These are phyloP conservation scores for Colletotrichum tamarilloi DNA, from an alignment of 2,329 filamentous ascomycete species.

Conservation along the genomic window DNA sequence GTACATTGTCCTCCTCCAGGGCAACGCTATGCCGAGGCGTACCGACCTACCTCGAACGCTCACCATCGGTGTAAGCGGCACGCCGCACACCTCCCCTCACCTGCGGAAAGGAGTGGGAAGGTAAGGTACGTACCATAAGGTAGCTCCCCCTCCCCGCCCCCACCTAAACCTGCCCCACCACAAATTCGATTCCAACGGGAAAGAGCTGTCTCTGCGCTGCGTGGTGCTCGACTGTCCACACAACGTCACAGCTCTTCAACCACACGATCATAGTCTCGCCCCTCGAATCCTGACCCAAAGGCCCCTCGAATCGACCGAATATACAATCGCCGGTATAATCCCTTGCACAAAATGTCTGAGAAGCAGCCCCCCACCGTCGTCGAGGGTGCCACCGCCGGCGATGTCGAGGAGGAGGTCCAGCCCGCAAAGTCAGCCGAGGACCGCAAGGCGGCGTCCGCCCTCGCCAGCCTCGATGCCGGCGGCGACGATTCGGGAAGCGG, in stretches of 20 bases:
- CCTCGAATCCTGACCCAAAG: neutral
- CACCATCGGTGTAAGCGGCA: conserved; percentile 22
- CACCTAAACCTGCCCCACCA: conserved; percentile 22
- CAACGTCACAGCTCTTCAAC: neutral
- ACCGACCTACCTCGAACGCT: conserved; percentile 25
- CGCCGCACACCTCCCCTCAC: neutral
- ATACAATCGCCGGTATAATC: neutral
- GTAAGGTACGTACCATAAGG: too few species aligned
- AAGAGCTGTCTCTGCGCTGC: neutral
- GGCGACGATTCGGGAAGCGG: conserved; percentile 57
- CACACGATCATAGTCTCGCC: neutral
- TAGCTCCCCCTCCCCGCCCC: conserved; percentile 21
- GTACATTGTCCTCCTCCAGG: neutral
- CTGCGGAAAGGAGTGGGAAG: neutral
- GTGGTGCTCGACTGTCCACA: neutral
- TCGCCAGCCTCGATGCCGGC: conserved; percentile 73
- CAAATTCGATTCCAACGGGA: conserved; percentile 19
- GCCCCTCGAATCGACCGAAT: neutral
- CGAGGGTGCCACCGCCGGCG: conserved; percentile 70
- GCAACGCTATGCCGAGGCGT: conserved; percentile 29
- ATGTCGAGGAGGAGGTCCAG: conserved; percentile 66
- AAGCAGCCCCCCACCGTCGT: conserved; percentile 68
- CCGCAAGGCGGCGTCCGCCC: conserved; percentile 79
- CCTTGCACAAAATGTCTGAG: conserved; percentile 63
- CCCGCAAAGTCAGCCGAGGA: conserved; percentile 77